Evolutionary conservation across 2,329 filamentous ascomycete species (phyloP), one percentile per base, ranked within the genome.

Genomic region (Amesomyces nigricolor): DNA sequence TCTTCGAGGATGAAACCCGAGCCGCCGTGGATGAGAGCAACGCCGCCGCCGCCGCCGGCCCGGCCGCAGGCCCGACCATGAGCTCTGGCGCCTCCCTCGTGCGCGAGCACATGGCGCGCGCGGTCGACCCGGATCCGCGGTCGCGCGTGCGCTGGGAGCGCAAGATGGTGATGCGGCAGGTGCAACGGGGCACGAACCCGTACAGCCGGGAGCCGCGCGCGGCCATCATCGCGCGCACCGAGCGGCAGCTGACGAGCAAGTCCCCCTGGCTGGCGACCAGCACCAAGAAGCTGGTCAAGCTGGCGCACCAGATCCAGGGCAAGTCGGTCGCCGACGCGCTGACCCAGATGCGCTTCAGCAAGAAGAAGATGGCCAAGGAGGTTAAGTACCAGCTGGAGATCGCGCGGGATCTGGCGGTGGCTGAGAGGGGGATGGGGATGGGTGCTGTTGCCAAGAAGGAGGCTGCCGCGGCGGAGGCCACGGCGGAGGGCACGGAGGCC

Each of bases 321-420:
- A 97, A 96, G 80, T 86, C 86, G n/a, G 78, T 99, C 58, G 90
- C 95, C 56, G 91, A 99, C 37, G 94, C 94, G 13, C 89, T 97
- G 62, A 74, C 88, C 53, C 94, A 99, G 78, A 96, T 99, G 89
- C 83, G 86, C 54, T 97, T 92, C 75, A 92, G 87, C 71, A 89
- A 90, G 77, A 99, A 99, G 82, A 92, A 91, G 75, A 88, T 87
- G 61, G 89, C 92, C 6, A 77, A 82, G 62, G 90, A 96, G 66
- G 83, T 97, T 29, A 76, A 81, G 63, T 85, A 83, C 67, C 88
- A 94, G 67, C 76, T 99, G 16, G 83, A 94, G 67, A 80, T 88
- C 65, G 91, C 92, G 1, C 82, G 87, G 56, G 89, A 96, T 67
- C 76, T 86, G 66, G 94, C 94, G 37, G 77, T 96, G 62, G 88